phyloP scores from a whole-genome alignment of 2,329 filamentous ascomycete species.

The Apiospora pterosperma region DNA sequence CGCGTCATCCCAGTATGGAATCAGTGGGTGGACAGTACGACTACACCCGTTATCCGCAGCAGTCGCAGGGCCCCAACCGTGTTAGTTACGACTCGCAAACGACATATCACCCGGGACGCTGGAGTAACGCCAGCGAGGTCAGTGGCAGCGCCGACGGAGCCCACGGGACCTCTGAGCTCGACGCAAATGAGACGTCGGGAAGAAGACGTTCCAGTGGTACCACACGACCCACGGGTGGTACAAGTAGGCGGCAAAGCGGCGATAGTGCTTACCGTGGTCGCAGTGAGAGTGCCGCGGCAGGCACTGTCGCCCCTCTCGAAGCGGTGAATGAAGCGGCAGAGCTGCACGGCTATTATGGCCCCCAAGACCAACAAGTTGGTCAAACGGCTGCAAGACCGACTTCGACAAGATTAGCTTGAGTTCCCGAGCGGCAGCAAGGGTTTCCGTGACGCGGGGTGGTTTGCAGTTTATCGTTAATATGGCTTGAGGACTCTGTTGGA shows the following conservation, averaged over 20 bases:
- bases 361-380: constrained; percentile 34
- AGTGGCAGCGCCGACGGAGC: constrained; percentile 29
- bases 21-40: constrained; percentile 20
- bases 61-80: constrained; percentile 12
- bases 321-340: constrained; percentile 39
- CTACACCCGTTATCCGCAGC: constrained; percentile 13
- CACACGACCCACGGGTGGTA: constrained; percentile 11
- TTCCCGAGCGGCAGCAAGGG: not conserved
- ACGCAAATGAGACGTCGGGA: constrained; percentile 30
- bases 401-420: not conserved
- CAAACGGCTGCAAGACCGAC: constrained; percentile 33
- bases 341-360: constrained; percentile 47
- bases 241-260: constrained; percentile 14
- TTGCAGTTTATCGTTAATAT: not conserved
- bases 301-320: constrained; percentile 22
- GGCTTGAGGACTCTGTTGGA: not conserved
- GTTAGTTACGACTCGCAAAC: constrained; percentile 36
- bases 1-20: constrained; percentile 25
- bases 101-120: constrained; percentile 34
- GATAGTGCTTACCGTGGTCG: constrained; percentile 17
- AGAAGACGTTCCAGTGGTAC: constrained; percentile 28
- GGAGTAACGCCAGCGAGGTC: constrained; percentile 43
- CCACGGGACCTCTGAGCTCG: constrained; percentile 35
- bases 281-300: constrained; percentile 18
- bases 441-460: not conserved